phyloP scores from a whole-genome alignment of 768 basidiomycete species.

The Lactifluus echinatus region DNA sequence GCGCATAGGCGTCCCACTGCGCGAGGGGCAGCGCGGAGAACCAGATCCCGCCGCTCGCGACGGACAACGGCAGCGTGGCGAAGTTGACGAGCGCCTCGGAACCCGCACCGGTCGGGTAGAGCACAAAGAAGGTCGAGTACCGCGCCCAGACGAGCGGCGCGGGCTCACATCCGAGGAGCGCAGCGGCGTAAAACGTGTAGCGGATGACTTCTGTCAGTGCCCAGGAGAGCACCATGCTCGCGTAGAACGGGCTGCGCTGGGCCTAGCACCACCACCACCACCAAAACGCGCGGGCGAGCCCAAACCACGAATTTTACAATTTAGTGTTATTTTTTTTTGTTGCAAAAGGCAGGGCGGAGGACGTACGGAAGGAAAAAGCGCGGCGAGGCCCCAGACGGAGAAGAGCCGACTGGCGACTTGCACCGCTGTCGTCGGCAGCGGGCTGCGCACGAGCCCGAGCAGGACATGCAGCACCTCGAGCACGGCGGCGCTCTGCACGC shows the following conservation, averaged over 20 bases:
- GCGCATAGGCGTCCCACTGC: constrained; percentile 33
- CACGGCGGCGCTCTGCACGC: constrained; percentile 76
- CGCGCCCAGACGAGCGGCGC: constrained; percentile 55
- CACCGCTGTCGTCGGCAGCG: constrained; percentile 60
- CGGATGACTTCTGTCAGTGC: constrained; percentile 85
- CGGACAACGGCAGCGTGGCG: constrained; percentile 52
- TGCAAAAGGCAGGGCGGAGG: neutral
- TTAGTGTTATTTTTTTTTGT: no score
- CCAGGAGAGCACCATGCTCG: constrained; percentile 92
- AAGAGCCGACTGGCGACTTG: constrained; percentile 79
- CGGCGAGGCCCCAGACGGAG: constrained; percentile 78
- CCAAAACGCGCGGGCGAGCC: no score
- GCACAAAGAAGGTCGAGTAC: constrained; percentile 87
- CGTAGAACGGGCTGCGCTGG: constrained; percentile 68
- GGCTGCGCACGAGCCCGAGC: constrained; percentile 71
- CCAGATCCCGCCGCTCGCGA: constrained; percentile 26
- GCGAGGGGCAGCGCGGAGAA: constrained; percentile 22
- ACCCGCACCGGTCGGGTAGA: constrained; percentile 90
- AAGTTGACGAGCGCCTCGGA: constrained; percentile 84
- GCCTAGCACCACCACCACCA: no score
- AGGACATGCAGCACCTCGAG: constrained; percentile 80
- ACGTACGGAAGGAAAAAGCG: constrained; percentile 53
- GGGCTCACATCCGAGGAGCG: constrained; percentile 48
- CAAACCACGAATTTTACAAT: no score
- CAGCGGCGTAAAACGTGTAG: constrained; percentile 77